phyloP scores from a whole-genome alignment of 2,329 filamentous ascomycete genomes.

The Pseudogymnoascus sp. region DNA sequence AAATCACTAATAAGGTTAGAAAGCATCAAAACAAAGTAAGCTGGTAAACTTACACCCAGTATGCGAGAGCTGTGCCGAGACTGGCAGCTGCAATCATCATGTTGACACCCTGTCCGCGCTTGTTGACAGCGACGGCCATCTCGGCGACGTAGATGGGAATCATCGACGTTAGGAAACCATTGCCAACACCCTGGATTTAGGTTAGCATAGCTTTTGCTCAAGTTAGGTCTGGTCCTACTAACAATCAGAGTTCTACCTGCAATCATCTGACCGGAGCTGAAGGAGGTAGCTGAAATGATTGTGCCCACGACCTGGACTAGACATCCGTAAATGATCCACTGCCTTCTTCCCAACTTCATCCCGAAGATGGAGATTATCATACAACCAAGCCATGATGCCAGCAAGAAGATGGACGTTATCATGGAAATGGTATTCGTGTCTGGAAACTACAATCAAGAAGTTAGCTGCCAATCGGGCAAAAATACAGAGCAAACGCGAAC shows the following conservation, averaged over 20 bases:
- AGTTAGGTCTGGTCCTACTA: constrained; percentile 13
- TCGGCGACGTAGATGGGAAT: constrained; percentile 28
- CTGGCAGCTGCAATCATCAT: constrained; percentile 26
- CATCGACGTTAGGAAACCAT: constrained; percentile 27
- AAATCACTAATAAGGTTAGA: constrained; percentile 23
- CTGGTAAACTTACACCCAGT: constrained; percentile 28
- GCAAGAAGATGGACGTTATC: constrained; percentile 26
- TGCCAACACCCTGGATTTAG: constrained; percentile 25
- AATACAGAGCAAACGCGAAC: neutral
- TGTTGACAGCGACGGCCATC: constrained; percentile 22
- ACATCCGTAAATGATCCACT: constrained; percentile 12
- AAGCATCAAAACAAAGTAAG: constrained; percentile 21
- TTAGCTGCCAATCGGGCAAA: neutral
- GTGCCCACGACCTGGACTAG: constrained; percentile 26
- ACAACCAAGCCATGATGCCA: constrained; percentile 25
- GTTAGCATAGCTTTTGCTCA: neutral
- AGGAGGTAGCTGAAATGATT: constrained; percentile 24
- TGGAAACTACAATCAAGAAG: constrained; percentile 16
- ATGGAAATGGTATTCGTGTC: constrained; percentile 24
- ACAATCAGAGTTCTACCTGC: constrained; percentile 24
- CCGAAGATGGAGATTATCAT: constrained; percentile 9
- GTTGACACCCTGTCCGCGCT: constrained; percentile 26
- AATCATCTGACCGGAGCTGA: constrained; percentile 26
- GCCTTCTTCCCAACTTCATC: neutral
- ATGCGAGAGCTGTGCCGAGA: constrained; percentile 25